Evolutionary conservation across 495 filamentous ascomycete genomes (phyloP).

Genomic region (Tuber calosporum): DNA sequence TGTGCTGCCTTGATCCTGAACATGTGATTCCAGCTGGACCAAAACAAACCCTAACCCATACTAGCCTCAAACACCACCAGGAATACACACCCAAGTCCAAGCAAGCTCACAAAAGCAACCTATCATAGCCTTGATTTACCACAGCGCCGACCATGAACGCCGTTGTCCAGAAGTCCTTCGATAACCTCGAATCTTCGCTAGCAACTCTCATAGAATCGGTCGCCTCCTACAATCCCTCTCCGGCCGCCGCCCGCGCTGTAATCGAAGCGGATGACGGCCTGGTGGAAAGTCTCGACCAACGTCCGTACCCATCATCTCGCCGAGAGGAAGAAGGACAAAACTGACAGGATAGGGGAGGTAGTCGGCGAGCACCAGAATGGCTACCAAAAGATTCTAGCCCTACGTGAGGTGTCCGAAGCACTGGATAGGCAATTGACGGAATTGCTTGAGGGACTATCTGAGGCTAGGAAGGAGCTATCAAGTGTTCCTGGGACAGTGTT

Average conservation of each 20-base stretch:
- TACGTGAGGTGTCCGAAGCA: constrained; percentile 53
- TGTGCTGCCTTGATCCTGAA: not conserved
- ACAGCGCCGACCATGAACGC: constrained; percentile 25
- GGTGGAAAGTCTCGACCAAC: constrained; percentile 51
- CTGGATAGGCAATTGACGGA: constrained; percentile 58
- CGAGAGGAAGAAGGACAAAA: not conserved
- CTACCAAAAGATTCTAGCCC: constrained; percentile 54
- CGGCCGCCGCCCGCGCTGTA: constrained; percentile 56
- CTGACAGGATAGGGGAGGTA: constrained; percentile 33
- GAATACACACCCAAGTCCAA: not conserved
- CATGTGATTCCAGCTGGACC: not conserved
- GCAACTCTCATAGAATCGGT: constrained; percentile 64
- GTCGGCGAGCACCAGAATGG: constrained; percentile 64
- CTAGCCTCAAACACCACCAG: not conserved
- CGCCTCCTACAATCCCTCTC: constrained; percentile 66
- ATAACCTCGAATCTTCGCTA: constrained; percentile 62
- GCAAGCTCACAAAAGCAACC: not conserved
- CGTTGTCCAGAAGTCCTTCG: constrained; percentile 46
- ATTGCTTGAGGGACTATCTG: constrained; percentile 55
- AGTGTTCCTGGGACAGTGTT: constrained; percentile 51
- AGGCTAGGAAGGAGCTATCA: constrained; percentile 60
- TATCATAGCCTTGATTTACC: not conserved
- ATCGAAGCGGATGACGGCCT: constrained; percentile 62
- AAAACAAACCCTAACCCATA: not conserved
- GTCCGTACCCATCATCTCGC: constrained; percentile 43